A percentile compares a stretch with the other conserved stretches of the same genome.
phyloP scores from a whole-genome alignment of 2,329 filamentous ascomycete species.

The Rhynchosporium graminicola region DNA sequence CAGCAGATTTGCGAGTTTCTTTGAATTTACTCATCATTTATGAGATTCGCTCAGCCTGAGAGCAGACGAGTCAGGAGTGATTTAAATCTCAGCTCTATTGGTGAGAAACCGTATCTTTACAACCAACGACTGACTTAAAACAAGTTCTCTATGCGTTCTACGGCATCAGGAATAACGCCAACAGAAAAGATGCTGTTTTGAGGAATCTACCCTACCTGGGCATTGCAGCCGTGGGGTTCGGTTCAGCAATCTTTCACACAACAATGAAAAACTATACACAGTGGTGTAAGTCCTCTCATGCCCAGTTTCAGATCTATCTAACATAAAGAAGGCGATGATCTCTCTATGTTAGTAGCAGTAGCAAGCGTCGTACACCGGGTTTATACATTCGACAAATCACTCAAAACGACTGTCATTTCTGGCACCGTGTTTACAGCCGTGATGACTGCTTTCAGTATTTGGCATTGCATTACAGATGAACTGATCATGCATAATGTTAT shows the following conservation, averaged over 20 bases:
- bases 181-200: constrained; percentile 36
- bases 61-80: background rate
- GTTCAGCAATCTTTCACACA: constrained; percentile 46
- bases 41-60: constrained; percentile 6
- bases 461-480: constrained; percentile 37
- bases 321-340: constrained; percentile 48
- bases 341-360: constrained; percentile 57
- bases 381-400: constrained; percentile 47
- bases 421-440: constrained; percentile 46
- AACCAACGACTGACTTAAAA: constrained; percentile 1
- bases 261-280: constrained; percentile 49
- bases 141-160: constrained; percentile 38
- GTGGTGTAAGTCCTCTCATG: constrained; percentile 46
- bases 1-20: background rate
- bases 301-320: constrained; percentile 40
- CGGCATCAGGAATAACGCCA: constrained; percentile 36
- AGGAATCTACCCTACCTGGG: constrained; percentile 45
- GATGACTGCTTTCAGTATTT: constrained; percentile 46
- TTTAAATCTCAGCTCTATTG: background rate
- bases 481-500: constrained; percentile 34
- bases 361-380: constrained; percentile 53
- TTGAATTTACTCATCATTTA: constrained; percentile 18
- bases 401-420: constrained; percentile 51
- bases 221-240: constrained; percentile 46
- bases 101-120: background rate